These are phyloP conservation scores for Aspergillus costaricaensis DNA, from an alignment of 2,329 filamentous ascomycete genomes.

Conservation along the genomic window DNA sequence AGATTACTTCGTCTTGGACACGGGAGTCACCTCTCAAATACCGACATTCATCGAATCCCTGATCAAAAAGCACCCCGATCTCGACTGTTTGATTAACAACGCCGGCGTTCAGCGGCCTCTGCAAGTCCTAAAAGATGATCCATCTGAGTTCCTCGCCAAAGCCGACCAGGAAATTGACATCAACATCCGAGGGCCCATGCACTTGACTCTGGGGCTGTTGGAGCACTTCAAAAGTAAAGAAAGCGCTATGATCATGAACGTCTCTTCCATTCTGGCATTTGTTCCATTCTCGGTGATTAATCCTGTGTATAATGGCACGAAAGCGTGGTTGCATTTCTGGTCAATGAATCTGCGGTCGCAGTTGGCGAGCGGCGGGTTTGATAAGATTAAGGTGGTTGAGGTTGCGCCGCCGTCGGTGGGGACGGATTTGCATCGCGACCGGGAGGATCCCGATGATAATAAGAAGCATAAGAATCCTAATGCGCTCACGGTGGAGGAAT, in stretches of 20 bases:
- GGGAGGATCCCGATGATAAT: conserved; percentile 59
- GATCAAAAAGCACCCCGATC: conserved; percentile 52
- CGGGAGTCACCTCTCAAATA: conserved; percentile 44
- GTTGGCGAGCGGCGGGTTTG: conserved; percentile 39
- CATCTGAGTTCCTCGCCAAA: conserved; percentile 42
- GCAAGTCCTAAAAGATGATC: conserved; percentile 40
- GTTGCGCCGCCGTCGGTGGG: conserved; percentile 58
- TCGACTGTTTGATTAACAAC: conserved; percentile 63
- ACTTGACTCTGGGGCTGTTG: conserved; percentile 53
- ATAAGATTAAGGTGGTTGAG: conserved; percentile 54
- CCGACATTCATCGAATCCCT: conserved; percentile 50
- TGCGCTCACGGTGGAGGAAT: conserved; percentile 55
- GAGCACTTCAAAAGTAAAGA: conserved; percentile 49
- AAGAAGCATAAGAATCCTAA: conserved; percentile 58
- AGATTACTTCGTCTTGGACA: conserved; percentile 57
- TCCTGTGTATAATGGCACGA: conserved; percentile 62
- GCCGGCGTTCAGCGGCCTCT: conserved; percentile 60
- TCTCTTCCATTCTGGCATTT: conserved; percentile 57
- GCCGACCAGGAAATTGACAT: conserved; percentile 61
- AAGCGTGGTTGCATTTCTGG: conserved; percentile 61
- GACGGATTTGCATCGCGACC: conserved; percentile 59
- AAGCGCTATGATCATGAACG: conserved; percentile 54
- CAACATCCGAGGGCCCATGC: conserved; percentile 61
- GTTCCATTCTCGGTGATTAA: conserved; percentile 57
- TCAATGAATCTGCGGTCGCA: conserved; percentile 58